These are phyloP conservation scores for Aspergillus ibericus DNA, from an alignment of 2,329 filamentous ascomycete genomes.

Conservation along the genomic window DNA sequence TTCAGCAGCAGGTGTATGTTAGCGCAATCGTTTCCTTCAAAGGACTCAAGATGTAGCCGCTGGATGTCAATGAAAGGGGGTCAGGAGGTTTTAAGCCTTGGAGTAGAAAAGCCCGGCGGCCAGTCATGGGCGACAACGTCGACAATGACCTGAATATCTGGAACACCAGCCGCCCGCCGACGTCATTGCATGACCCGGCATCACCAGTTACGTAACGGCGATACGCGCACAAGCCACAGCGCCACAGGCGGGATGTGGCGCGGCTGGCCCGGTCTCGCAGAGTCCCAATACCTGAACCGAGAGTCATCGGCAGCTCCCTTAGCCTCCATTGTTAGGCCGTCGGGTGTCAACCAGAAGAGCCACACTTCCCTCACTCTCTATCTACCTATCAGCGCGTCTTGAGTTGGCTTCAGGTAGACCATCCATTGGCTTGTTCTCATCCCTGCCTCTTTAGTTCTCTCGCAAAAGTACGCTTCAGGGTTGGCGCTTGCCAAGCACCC, in stretches of 20 bases:
- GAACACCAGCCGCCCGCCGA: not conserved
- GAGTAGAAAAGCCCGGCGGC: not conserved
- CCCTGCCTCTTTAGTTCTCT: constrained; percentile 1
- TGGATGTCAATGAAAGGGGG: not conserved
- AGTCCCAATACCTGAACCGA: not conserved
- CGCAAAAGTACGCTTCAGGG: constrained; percentile 22
- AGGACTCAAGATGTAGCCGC: not conserved
- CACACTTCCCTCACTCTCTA: not conserved
- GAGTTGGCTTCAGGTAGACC: constrained; percentile 2
- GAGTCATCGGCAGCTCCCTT: not conserved
- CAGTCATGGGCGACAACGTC: constrained; percentile 4
- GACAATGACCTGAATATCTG: not conserved
- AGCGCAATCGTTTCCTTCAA: not conserved
- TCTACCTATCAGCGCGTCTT: not conserved
- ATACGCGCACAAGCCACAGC: constrained; percentile 4
- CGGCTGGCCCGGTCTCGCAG: not conserved
- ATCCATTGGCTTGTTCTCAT: constrained; percentile 7
- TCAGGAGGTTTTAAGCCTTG: constrained; percentile 1
- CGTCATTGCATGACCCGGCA: not conserved
- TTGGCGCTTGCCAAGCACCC: constrained; percentile 28
- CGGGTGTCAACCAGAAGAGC: constrained; percentile 7
- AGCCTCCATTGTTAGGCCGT: not conserved
- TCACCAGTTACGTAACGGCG: constrained; percentile 1
- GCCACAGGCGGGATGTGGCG: not conserved
- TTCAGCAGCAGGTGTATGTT: not conserved